These are phyloP conservation scores for Poa pratensis DNA, from an alignment of 176 grass and related monocot species.

Conservation along the genomic window DNA sequence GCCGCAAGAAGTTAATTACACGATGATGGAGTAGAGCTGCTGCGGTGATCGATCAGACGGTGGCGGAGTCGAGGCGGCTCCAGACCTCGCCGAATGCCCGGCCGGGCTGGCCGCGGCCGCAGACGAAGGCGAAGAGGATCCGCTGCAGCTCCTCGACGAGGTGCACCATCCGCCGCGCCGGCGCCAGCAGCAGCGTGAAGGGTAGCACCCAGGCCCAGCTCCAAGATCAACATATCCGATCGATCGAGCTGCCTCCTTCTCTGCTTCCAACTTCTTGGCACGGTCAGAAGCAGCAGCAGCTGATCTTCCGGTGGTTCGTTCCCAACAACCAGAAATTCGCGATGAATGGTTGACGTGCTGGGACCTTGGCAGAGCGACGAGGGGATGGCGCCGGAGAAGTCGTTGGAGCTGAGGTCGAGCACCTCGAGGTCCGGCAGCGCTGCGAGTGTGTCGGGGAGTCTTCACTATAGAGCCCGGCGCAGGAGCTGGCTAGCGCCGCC, in stretches of 20 bases:
- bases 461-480: too few relatives aligned
- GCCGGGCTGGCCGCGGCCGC: not conserved
- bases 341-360: too few relatives aligned
- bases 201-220: slow-evolving; percentile 76
- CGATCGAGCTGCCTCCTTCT: not conserved
- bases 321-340: slow-evolving; percentile 6
- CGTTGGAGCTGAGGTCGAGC: too few relatives aligned
- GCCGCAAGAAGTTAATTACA: slow-evolving; percentile 26
- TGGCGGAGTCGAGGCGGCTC: slow-evolving; percentile 65
- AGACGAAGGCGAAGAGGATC: slow-evolving; percentile 51
- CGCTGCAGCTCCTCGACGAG: slow-evolving; percentile 62
- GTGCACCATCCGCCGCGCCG: slow-evolving; percentile 60
- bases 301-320: not conserved
- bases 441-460: too few relatives aligned
- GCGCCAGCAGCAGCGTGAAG: slow-evolving; percentile 68
- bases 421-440: too few relatives aligned
- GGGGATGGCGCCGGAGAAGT: too few relatives aligned
- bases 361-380: too few relatives aligned
- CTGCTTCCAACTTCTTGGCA: too few relatives aligned
- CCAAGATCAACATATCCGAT: slow-evolving; percentile 64
- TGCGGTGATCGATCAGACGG: not conserved
- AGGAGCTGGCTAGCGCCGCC: too few relatives aligned
- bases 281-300: not conserved
- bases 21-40: not conserved
- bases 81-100: slow-evolving; percentile 39